phyloP scores from a whole-genome alignment of 495 filamentous ascomycete genomes.

The Cercophora sp. region DNA sequence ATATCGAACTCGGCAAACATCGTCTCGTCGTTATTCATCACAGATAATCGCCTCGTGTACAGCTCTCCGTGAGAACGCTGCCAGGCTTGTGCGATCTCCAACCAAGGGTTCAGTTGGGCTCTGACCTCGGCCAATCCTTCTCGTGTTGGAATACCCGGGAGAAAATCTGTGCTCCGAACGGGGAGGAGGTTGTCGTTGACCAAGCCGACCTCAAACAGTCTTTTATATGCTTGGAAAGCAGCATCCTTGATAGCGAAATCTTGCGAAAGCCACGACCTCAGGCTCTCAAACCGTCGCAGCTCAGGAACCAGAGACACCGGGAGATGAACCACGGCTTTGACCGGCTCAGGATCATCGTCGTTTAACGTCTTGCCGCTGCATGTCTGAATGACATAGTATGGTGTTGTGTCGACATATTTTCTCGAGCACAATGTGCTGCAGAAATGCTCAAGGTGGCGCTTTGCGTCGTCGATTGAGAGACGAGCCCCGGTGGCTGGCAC shows the following conservation, averaged over 20 bases:
- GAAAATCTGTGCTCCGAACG: slow-evolving; percentile 31
- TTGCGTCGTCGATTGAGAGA: slow-evolving; percentile 67
- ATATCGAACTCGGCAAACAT: slow-evolving; percentile 39
- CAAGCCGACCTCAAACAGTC: slow-evolving; percentile 64
- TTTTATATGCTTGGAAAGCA: slow-evolving; percentile 75
- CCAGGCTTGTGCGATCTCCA: slow-evolving; percentile 56
- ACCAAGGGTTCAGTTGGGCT: slow-evolving; percentile 63
- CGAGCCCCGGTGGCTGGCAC: slow-evolving; percentile 60
- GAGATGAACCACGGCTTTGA: slow-evolving; percentile 61
- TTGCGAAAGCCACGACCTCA: slow-evolving; percentile 62
- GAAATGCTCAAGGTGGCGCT: slow-evolving; percentile 77
- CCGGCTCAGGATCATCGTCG: too few species aligned
- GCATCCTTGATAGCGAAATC: slow-evolving; percentile 74
- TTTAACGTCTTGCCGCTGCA: too few species aligned
- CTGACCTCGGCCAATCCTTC: slow-evolving; percentile 49
- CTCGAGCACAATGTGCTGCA: slow-evolving; percentile 58
- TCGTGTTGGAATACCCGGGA: slow-evolving; percentile 40
- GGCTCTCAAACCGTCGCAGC: slow-evolving; percentile 54
- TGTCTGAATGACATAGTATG: slow-evolving; percentile 50
- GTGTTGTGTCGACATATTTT: slow-evolving; percentile 48
- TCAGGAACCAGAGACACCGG: slow-evolving; percentile 64
- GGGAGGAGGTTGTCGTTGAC: slow-evolving; percentile 81
- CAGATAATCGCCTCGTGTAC: slow-evolving; percentile 28
- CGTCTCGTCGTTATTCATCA: slow-evolving; percentile 27
- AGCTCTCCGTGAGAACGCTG: slow-evolving; percentile 15